Conservation (phyloP, 768 basidiomycete genomes). For the Leccinellum albellum region DNA sequence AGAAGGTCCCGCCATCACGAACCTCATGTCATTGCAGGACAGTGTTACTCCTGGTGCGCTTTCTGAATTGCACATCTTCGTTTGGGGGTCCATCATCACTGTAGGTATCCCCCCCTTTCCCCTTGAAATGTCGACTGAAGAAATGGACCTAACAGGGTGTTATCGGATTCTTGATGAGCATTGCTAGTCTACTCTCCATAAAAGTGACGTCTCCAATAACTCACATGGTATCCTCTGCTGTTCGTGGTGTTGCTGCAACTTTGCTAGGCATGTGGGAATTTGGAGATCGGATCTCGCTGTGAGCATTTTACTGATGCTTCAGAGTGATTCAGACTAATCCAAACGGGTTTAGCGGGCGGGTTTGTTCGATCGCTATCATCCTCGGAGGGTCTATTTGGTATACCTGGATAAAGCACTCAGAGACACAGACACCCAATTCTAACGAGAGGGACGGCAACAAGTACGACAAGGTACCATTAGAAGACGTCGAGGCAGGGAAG, state of each 20-base stretch:
- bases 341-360: constrained; percentile 59
- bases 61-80: constrained; percentile 57
- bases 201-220: constrained; percentile 97
- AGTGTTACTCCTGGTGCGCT: constrained; percentile 40
- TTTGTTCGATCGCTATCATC: constrained; percentile 75
- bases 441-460: constrained; percentile 26
- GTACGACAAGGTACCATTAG: constrained; percentile 64
- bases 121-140: constrained; percentile 1
- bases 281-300: constrained; percentile 75
- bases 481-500: constrained; percentile 57
- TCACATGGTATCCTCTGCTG: constrained; percentile 95
- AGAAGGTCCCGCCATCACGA: constrained; percentile 62
- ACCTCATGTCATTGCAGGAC: constrained; percentile 52
- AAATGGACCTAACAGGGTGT: constrained; percentile 49
- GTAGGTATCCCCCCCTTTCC: constrained; percentile 38
- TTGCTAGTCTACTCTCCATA: constrained; percentile 90
- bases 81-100: constrained; percentile 77
- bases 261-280: constrained; percentile 80
- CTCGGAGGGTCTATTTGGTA: constrained; percentile 80
- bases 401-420: constrained; percentile 82
- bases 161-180: constrained; percentile 91
- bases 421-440: constrained; percentile 43
- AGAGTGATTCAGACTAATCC: neutral
- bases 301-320: constrained; percentile 28
- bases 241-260: constrained; percentile 91